Conservation (phyloP, 2,329 filamentous ascomycete genomes). For the Ophiostoma quercus region DNA sequence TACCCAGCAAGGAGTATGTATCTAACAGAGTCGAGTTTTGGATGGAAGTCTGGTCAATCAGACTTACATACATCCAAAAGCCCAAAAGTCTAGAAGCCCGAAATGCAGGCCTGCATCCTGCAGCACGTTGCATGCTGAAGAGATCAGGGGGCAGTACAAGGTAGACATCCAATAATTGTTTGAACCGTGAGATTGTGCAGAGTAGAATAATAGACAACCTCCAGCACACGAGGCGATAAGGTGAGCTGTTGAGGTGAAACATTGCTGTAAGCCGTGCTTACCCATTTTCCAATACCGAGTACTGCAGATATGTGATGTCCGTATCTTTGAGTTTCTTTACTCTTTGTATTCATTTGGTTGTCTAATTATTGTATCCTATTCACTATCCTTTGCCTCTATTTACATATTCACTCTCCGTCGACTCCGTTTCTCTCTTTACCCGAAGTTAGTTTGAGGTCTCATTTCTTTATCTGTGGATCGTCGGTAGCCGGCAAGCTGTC, state of each 20-base stretch:
- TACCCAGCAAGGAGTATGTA: background rate
- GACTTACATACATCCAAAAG: background rate
- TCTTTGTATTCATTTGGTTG: background rate
- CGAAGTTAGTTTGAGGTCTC: background rate
- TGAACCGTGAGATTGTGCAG: background rate
- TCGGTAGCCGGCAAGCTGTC: background rate
- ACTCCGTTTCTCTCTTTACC: background rate
- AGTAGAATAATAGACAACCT: background rate
- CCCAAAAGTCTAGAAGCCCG: background rate
- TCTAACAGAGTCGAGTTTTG: background rate
- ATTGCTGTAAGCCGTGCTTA: background rate
- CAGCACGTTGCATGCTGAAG: background rate
- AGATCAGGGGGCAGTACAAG: background rate
- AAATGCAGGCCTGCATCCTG: background rate
- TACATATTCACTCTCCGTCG: background rate
- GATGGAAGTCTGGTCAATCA: too few species aligned
- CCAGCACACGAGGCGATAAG: background rate
- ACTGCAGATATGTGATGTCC: background rate
- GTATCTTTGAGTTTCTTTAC: background rate
- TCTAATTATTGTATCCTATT: background rate
- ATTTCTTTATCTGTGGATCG: slow-evolving; percentile 6
- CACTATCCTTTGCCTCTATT: background rate
- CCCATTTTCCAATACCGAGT: background rate
- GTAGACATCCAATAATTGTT: background rate
- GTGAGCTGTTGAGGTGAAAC: background rate